A percentile compares a stretch with the other conserved stretches of the same genome.
These are phyloP conservation scores for Phialophora tarda DNA, from an alignment of 2,329 filamentous ascomycete genomes.

Conservation along the genomic window DNA sequence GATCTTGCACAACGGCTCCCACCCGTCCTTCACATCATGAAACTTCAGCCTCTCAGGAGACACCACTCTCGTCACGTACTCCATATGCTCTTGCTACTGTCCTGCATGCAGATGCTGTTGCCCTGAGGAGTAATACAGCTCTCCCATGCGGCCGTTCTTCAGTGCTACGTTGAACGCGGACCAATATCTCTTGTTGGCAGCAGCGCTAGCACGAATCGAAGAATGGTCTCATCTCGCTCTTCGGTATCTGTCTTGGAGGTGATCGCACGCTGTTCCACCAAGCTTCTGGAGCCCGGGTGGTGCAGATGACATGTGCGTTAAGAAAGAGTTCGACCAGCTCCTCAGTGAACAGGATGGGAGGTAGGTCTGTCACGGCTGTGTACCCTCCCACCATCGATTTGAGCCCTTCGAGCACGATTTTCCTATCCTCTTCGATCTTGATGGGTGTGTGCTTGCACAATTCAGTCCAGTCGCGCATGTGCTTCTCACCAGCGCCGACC, in stretches of 20 bases:
- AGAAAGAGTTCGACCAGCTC: conserved; percentile 16
- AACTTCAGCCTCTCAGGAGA: conserved; percentile 6
- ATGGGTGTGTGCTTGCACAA: conserved; percentile 18
- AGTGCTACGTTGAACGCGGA: conserved; percentile 9
- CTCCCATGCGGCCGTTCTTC: conserved; percentile 12
- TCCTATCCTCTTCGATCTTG: conserved; percentile 10
- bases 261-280: conserved; percentile 15
- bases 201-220: conserved; percentile 11
- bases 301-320: conserved; percentile 14
- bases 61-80: conserved; percentile 15
- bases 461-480: conserved; percentile 13
- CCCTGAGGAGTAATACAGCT: conserved; percentile 13
- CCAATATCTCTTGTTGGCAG: conserved; percentile 21
- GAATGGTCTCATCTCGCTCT: conserved; percentile 9
- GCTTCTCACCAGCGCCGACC: conserved; percentile 8
- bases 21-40: conserved; percentile 17
- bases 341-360: conserved; percentile 15
- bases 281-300: conserved; percentile 11
- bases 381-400: conserved; percentile 6
- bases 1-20: conserved; percentile 18
- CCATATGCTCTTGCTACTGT: conserved; percentile 19
- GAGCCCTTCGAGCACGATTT: conserved; percentile 9
- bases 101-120: conserved; percentile 11
- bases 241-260: conserved; percentile 12
- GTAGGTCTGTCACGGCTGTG: conserved; percentile 12